Conservation (phyloP, 1,284 basidiomycete genomes). For the Naganishia cerealis region DNA sequence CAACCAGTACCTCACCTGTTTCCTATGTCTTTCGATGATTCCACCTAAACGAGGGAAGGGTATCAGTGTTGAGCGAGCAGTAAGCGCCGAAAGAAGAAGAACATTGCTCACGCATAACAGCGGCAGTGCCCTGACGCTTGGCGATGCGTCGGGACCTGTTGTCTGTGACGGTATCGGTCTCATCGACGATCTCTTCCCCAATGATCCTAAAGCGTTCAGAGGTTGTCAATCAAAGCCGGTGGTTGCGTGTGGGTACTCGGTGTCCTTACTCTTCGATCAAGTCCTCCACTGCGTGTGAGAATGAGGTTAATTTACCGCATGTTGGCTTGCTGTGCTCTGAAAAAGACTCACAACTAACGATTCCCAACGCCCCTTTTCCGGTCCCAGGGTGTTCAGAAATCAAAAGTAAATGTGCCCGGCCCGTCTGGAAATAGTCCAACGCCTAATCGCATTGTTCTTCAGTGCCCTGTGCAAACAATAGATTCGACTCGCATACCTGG, state of each 20-base stretch:
- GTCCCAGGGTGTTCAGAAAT: conserved; percentile 79
- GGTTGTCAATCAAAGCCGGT: not conserved
- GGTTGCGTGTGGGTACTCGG: no score
- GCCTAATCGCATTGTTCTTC: conserved; percentile 48
- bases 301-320: not conserved
- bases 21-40: conserved; percentile 54
- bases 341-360: conserved; percentile 59
- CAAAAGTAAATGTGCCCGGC: conserved; percentile 86
- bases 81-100: not conserved
- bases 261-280: conserved; percentile 51
- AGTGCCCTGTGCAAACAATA: not conserved
- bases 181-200: conserved; percentile 64
- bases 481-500: conserved; percentile 15
- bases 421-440: conserved; percentile 76
- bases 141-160: conserved; percentile 74
- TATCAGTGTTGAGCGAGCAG: not conserved
- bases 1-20: conserved; percentile 1
- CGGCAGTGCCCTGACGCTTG: conserved; percentile 68
- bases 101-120: conserved; percentile 65
- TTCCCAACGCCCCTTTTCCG: conserved; percentile 76
- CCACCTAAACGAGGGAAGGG: conserved; percentile 43
- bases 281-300: conserved; percentile 48
- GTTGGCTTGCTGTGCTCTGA: not conserved
- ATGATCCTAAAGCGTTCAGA: conserved; percentile 47
- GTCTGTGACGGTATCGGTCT: conserved; percentile 82